Evolutionary conservation across 1,139 yeast genomes (phyloP).

Genomic region (Eremothecium sinecaudum): DNA sequence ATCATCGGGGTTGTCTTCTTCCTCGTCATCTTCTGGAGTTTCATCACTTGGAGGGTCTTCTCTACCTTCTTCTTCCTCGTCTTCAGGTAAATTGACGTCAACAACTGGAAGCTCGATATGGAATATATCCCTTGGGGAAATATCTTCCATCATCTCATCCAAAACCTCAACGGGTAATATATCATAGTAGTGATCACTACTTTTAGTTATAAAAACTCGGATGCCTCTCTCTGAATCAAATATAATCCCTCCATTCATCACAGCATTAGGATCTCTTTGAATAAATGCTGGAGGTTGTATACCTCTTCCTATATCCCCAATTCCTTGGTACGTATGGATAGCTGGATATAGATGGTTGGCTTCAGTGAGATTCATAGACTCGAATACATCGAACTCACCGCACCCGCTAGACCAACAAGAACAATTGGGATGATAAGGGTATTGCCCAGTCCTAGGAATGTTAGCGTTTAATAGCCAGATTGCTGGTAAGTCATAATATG

Average conservation of each 20-base stretch:
- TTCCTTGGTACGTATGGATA: slow-evolving; percentile 66
- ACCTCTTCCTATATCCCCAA: slow-evolving; percentile 50
- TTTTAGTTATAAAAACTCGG: slow-evolving; percentile 51
- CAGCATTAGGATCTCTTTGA: slow-evolving; percentile 39
- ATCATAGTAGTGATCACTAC: slow-evolving; percentile 28
- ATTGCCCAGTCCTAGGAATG: slow-evolving; percentile 73
- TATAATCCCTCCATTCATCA: slow-evolving; percentile 63
- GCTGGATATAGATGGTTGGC: slow-evolving; percentile 50
- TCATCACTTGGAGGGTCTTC: too few species aligned
- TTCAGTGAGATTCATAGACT: slow-evolving; percentile 49
- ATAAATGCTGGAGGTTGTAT: slow-evolving; percentile 50
- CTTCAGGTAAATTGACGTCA: neutral
- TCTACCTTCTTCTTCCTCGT: too few species aligned
- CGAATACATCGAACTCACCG: slow-evolving; percentile 78
- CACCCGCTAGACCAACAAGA: slow-evolving; percentile 74
- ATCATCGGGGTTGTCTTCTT: too few species aligned
- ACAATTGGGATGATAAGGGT: slow-evolving; percentile 51
- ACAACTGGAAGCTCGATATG: neutral
- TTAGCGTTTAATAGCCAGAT: slow-evolving; percentile 66
- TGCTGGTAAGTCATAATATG: slow-evolving; percentile 56
- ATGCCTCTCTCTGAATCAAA: slow-evolving; percentile 54
- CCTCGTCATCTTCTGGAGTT: too few species aligned
- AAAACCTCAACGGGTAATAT: neutral
- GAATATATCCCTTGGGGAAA: neutral
- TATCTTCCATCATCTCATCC: neutral